Evolutionary conservation across 345 rosid genomes (phyloP).

Genomic region (Excoecaria agallocha): DNA sequence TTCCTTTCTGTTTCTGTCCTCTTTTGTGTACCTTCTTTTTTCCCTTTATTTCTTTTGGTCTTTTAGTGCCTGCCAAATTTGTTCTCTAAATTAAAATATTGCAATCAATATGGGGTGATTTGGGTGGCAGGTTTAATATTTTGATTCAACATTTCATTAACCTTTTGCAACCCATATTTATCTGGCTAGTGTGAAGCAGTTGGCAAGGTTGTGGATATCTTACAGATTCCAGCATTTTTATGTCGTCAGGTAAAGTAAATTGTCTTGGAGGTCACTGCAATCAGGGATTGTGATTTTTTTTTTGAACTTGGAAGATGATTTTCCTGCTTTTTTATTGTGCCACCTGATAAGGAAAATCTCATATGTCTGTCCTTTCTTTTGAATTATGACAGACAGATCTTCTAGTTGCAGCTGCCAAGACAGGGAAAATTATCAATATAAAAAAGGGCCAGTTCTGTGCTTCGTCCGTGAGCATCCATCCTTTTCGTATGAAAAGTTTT

Average conservation of each 20-base stretch:
- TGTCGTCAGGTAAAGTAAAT: slow-evolving; percentile 77
- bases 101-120: not conserved
- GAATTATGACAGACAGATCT: slow-evolving; percentile 76
- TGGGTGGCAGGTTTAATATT: not conserved
- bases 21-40: too few relatives aligned
- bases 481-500: slow-evolving; percentile 11
- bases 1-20: too few relatives aligned
- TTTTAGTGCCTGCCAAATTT: not conserved
- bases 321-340: not conserved
- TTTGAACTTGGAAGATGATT: not conserved
- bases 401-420: slow-evolving; percentile 90
- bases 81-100: not conserved
- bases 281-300: slow-evolving; percentile 11
- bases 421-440: slow-evolving; percentile 86
- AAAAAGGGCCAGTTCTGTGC: slow-evolving; percentile 98
- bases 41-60: not conserved
- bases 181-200: slow-evolving; percentile 73
- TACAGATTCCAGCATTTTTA: slow-evolving; percentile 95
- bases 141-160: slow-evolving; percentile 19
- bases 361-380: not conserved
- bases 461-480: slow-evolving; percentile 61
- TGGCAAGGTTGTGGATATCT: slow-evolving; percentile 85
- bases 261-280: slow-evolving; percentile 1
- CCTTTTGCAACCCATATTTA: slow-evolving; percentile 13
- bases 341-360: not conserved